Conservation (phyloP, 2,329 filamentous ascomycete species). For the Xylaria hypoxylon region DNA sequence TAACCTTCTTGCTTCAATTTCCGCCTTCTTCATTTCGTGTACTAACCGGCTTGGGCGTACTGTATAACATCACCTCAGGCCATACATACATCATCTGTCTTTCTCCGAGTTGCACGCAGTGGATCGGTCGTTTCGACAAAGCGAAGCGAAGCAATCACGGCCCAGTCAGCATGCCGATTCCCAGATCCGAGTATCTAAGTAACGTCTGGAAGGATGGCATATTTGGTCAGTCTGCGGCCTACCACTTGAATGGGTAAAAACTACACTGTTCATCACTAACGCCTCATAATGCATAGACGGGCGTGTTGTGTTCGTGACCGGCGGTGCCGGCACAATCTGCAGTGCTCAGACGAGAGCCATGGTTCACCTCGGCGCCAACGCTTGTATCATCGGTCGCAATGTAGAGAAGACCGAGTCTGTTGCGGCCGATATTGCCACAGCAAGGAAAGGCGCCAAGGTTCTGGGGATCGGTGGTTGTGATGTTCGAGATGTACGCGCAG, state of each 20-base stretch:
- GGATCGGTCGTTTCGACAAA: neutral
- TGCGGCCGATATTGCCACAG: slow-evolving; percentile 84
- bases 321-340: slow-evolving; percentile 93
- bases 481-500: slow-evolving; percentile 73
- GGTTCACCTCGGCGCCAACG: slow-evolving; percentile 90
- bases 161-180: slow-evolving; percentile 70
- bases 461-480: slow-evolving; percentile 85
- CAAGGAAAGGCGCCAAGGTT: slow-evolving; percentile 82
- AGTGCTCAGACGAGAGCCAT: slow-evolving; percentile 92
- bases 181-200: slow-evolving; percentile 81
- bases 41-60: neutral
- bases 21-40: slow-evolving; percentile 2
- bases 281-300: slow-evolving; percentile 65
- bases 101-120: slow-evolving; percentile 22
- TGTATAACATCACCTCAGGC: slow-evolving; percentile 22
- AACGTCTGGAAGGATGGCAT: slow-evolving; percentile 88
- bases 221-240: slow-evolving; percentile 72
- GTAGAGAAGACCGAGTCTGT: slow-evolving; percentile 85
- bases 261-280: slow-evolving; percentile 22
- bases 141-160: slow-evolving; percentile 3
- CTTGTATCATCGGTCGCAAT: slow-evolving; percentile 93
- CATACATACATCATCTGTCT: slow-evolving; percentile 15
- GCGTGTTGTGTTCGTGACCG: slow-evolving; percentile 94
- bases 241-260: neutral
- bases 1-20: neutral